phyloP scores from a whole-genome alignment of 2,329 filamentous ascomycete species.

The Phialemoniopsis sp. region DNA sequence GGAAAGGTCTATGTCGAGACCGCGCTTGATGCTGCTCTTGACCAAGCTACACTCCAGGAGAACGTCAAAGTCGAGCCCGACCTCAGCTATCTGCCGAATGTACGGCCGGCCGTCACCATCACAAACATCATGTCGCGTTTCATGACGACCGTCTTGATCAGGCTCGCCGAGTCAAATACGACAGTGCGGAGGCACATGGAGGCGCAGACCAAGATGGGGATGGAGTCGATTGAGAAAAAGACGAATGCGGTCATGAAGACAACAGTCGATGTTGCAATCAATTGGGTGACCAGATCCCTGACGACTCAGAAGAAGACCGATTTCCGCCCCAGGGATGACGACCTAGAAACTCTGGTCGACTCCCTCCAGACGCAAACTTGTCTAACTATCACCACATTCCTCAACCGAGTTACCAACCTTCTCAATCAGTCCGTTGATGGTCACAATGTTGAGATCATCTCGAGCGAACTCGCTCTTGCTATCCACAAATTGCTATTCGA shows the following conservation, averaged over 20 bases:
- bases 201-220: constrained; percentile 69
- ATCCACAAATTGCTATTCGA: constrained; percentile 78
- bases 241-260: constrained; percentile 58
- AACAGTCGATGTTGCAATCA: constrained; percentile 63
- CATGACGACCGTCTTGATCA: constrained; percentile 84
- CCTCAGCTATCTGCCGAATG: constrained; percentile 72
- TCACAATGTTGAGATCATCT: constrained; percentile 77
- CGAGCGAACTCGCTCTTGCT: constrained; percentile 77
- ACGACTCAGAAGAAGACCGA: constrained; percentile 81
- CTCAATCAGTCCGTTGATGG: constrained; percentile 71
- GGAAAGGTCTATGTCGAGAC: constrained; percentile 75
- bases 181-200: constrained; percentile 89
- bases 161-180: constrained; percentile 82
- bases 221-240: constrained; percentile 80
- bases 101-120: constrained; percentile 81
- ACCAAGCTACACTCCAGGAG: constrained; percentile 74
- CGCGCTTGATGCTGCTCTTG: constrained; percentile 63
- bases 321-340: constrained; percentile 81
- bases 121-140: constrained; percentile 92
- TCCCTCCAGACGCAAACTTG: constrained; percentile 85
- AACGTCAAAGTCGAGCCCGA: constrained; percentile 81
- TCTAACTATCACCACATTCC: constrained; percentile 74
- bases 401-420: constrained; percentile 61
- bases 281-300: constrained; percentile 72
- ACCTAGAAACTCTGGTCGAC: constrained; percentile 59